Evolutionary conservation across 306 rosid genomes (phyloP), one percentile per base, ranked within the genome.

Genomic region (Malus asiatica): DNA sequence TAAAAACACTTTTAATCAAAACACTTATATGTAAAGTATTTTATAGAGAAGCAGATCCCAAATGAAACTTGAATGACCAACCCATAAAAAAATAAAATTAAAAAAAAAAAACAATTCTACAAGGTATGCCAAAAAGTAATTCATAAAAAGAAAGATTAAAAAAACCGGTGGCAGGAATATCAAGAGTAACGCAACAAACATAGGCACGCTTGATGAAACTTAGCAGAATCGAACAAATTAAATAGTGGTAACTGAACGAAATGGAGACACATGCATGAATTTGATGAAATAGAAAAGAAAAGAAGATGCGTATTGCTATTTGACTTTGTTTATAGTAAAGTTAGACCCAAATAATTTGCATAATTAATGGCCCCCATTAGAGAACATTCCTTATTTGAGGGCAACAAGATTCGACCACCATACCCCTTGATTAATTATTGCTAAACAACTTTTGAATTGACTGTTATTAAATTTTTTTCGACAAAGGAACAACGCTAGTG

Each of bases 361-460:
- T 19, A 65, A 40, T 16, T 30, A 65, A 52, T 48, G n/a, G 11
- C 29, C 23, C 42, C 48, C 55, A 68, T 58, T 55, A 44, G 20
- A 42, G 74, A 67, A 57, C 57, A 60, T 74, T 74, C 75, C 52
- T 23, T n/a, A 30, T 66, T 57, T 44, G 63, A 66, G 30, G 78
- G 27, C 44, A 59, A 44, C 62, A 48, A 62, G 22, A 72, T 79
- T 73, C 33, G 38, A 57, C 73, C 30, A 53, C 20, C 72, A 55
- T 27, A 52, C 76, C 20, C 51, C 48, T 63, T 11, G 8, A 33
- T 68, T 74, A 22, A 4, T 29, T 22, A 74, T 22, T 29, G 63
- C 8, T 61, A 68, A 80, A 69, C 79, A 60, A 51, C 68, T 16
- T 44, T 60, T 73, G 68, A 4, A 38, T 14, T 38, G 45, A 33